Conservation (phyloP, 352 stramenopile genomes). For the Globisporangium takayamanum region DNA sequence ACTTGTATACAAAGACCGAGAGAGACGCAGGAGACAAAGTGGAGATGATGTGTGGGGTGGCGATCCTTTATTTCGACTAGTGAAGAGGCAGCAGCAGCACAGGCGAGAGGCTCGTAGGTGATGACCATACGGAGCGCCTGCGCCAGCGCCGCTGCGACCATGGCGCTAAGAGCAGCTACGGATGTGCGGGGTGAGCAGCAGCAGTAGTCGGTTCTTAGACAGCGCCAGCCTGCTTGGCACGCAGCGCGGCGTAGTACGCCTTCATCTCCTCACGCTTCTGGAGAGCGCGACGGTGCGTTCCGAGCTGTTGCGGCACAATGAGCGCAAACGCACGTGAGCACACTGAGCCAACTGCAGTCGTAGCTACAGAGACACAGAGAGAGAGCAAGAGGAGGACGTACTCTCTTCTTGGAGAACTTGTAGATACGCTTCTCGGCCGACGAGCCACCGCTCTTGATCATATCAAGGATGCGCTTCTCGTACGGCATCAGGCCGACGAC, state of each 20-base stretch:
- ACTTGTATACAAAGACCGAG: not conserved
- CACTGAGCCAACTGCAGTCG: not conserved
- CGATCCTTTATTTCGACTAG: constrained; percentile 25
- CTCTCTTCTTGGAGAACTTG: constrained; percentile 97
- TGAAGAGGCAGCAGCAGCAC: constrained; percentile 15
- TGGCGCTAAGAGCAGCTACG: constrained; percentile 28
- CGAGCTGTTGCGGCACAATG: constrained; percentile 58
- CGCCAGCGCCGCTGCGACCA: constrained; percentile 18
- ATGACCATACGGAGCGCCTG: constrained; percentile 9
- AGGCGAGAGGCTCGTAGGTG: constrained; percentile 1
- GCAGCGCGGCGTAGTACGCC: constrained; percentile 94
- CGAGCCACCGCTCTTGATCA: constrained; percentile 98
- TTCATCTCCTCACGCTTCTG: constrained; percentile 99
- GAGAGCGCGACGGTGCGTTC: constrained; percentile 96
- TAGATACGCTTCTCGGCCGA: constrained; percentile 98
- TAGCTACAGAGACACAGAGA: not conserved
- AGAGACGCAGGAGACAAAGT: not conserved
- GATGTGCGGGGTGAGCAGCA: constrained; percentile 10
- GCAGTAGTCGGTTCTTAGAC: constrained; percentile 26
- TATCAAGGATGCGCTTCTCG: constrained; percentile 99
- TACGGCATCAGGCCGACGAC: constrained; percentile 98
- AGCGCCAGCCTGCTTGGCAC: constrained; percentile 90
- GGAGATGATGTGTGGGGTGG: constrained; percentile 33
- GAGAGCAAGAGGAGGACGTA: constrained; percentile 34
- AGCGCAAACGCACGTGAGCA: not conserved